Percentiles rank a stretch among this genome's conserved stretches.
These are phyloP conservation scores for Exophiala sideris DNA, from an alignment of 2,329 filamentous ascomycete genomes.

Conservation along the genomic window DNA sequence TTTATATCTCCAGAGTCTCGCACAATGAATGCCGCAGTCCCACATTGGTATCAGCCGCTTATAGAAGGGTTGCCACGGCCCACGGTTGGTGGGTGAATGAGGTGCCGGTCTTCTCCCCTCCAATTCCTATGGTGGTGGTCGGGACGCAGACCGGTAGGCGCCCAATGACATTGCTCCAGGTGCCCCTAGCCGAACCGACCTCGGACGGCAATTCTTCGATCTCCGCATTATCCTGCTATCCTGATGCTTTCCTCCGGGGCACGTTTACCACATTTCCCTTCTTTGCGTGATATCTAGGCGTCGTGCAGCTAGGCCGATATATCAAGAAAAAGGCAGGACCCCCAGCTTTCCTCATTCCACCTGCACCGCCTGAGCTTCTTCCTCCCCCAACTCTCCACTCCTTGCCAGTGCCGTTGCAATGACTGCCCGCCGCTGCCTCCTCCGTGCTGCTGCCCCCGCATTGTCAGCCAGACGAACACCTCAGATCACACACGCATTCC, in stretches of 20 bases:
- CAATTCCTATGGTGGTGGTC: not conserved
- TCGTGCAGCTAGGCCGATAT: too few relatives aligned
- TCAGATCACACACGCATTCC: slow-evolving; percentile 13
- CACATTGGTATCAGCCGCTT: too few relatives aligned
- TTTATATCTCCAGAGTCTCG: too few relatives aligned
- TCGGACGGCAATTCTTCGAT: slow-evolving; percentile 6
- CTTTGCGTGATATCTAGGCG: too few relatives aligned
- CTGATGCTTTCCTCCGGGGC: not conserved
- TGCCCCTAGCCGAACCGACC: not conserved
- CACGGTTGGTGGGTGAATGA: too few relatives aligned
- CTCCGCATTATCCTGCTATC: not conserved
- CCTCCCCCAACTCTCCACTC: not conserved
- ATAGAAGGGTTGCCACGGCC: too few relatives aligned
- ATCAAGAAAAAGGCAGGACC: not conserved
- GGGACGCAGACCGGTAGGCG: not conserved
- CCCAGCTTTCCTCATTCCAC: not conserved
- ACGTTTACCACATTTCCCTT: too few relatives aligned
- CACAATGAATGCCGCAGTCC: too few relatives aligned
- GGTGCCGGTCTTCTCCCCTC: slow-evolving; percentile 6
- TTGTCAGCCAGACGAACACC: slow-evolving; percentile 24
- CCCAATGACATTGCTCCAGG: not conserved
- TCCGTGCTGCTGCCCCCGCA: slow-evolving; percentile 25
- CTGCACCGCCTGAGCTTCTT: not conserved
- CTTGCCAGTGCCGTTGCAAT: slow-evolving; percentile 11
- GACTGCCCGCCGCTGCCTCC: slow-evolving; percentile 23